Conservation (phyloP, 2,329 filamentous ascomycete genomes). For the Calonectria pteridis region DNA sequence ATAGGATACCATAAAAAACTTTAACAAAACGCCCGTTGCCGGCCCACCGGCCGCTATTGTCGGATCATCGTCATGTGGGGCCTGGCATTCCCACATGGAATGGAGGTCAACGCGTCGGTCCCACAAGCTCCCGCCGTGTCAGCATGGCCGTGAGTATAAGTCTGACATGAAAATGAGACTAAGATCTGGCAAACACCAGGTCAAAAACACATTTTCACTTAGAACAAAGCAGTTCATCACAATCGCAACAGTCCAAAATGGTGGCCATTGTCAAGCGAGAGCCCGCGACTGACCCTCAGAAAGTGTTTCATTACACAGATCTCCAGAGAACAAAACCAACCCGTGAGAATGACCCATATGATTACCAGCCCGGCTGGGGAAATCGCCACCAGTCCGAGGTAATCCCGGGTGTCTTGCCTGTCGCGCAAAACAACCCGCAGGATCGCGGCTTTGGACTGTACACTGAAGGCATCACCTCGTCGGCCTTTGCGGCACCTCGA, state of each 20-base stretch:
- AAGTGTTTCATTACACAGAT: slow-evolving; percentile 2
- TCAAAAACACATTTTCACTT: not conserved
- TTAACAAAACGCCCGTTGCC: not conserved
- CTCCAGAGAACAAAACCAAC: not conserved
- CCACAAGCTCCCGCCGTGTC: not conserved
- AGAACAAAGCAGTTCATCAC: not conserved
- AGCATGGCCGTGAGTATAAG: not conserved
- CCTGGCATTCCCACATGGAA: not conserved
- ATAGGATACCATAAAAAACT: not conserved
- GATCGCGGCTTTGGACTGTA: not conserved
- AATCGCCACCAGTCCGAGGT: not conserved
- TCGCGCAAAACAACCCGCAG: not conserved
- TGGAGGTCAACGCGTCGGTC: not conserved
- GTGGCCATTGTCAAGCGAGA: slow-evolving; percentile 6
- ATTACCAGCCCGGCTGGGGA: not conserved
- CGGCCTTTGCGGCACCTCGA: not conserved
- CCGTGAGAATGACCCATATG: not conserved
- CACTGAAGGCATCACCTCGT: not conserved
- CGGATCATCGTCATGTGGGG: not conserved
- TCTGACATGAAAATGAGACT: not conserved
- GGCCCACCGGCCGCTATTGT: not conserved
- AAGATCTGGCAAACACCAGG: not conserved
- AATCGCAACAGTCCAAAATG: not conserved
- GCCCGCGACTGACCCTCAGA: not conserved
- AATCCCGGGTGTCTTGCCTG: not conserved